Evolutionary conservation across 1,284 basidiomycete genomes (phyloP).

Genomic region (Microbotryum lychnidis-dioicae): DNA sequence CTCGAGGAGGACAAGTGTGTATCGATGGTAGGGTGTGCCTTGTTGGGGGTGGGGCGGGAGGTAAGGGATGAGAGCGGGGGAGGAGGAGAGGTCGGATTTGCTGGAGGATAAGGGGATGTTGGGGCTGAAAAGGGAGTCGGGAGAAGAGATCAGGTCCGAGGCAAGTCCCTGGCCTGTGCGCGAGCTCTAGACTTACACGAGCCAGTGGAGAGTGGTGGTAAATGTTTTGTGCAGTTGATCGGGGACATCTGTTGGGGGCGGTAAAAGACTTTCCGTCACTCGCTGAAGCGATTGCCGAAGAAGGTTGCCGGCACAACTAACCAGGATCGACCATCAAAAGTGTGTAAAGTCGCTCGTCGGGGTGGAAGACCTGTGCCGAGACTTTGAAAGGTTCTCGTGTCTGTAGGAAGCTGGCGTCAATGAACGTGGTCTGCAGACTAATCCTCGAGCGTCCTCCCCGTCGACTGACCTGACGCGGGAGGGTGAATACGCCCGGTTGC

Average conservation of each 20-base stretch:
- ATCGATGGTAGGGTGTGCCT: conserved; percentile 79
- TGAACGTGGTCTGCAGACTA: conserved; percentile 33
- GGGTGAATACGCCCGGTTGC: conserved; percentile 61
- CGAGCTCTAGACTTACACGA: conserved; percentile 53
- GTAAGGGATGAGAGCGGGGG: conserved; percentile 50
- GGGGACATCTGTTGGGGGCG: conserved; percentile 57
- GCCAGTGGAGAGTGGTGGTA: conserved; percentile 73
- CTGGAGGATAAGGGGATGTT: conserved; percentile 68
- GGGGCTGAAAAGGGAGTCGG: conserved; percentile 47
- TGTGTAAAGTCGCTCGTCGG: conserved; percentile 75
- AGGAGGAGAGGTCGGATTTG: conserved; percentile 40
- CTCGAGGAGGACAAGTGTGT: conserved; percentile 65
- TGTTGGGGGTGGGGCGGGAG: conserved; percentile 78
- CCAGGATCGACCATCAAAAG: conserved; percentile 79
- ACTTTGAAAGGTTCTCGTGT: conserved; percentile 57
- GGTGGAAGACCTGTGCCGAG: conserved; percentile 66
- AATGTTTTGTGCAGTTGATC: conserved; percentile 57
- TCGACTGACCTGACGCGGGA: conserved; percentile 53
- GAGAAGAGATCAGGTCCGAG: conserved; percentile 8
- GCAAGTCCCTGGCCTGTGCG: conserved; percentile 3
- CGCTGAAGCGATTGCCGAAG: not conserved
- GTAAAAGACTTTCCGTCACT: not conserved
- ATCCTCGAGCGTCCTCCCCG: not conserved
- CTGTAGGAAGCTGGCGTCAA: conserved; percentile 40
- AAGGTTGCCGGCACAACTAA: conserved; percentile 35